Conservation (phyloP, 2,329 filamentous ascomycete species). For the Microsporum canis region DNA sequence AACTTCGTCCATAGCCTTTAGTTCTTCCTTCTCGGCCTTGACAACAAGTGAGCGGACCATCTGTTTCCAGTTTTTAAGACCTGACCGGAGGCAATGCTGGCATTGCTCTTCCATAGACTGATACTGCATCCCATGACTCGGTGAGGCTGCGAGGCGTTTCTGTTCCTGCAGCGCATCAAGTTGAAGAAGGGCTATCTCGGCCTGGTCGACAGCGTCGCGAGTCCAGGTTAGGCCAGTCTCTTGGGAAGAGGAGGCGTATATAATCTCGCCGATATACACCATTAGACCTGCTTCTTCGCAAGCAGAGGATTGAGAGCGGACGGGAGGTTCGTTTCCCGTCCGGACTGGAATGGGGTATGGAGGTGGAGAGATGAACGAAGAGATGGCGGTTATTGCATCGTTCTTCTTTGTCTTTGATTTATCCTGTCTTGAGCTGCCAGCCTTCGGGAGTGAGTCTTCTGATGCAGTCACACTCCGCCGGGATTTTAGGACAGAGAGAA, state of each 20-base stretch:
- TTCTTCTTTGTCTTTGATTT: slow-evolving; percentile 10
- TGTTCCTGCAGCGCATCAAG: slow-evolving; percentile 21
- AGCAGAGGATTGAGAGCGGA: slow-evolving; percentile 51
- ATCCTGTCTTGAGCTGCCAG: slow-evolving; percentile 16
- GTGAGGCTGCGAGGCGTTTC: not conserved
- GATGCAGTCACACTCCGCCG: slow-evolving; percentile 48
- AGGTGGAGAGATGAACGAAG: slow-evolving; percentile 41
- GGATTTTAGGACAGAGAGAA: slow-evolving; percentile 72
- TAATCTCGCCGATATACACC: slow-evolving; percentile 86
- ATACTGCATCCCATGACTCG: slow-evolving; percentile 16
- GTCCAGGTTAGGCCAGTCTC: slow-evolving; percentile 81
- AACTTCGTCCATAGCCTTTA: slow-evolving; percentile 25
- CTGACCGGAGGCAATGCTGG: slow-evolving; percentile 63
- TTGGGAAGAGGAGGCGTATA: slow-evolving; percentile 57
- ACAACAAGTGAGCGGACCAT: slow-evolving; percentile 62
- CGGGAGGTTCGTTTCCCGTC: slow-evolving; percentile 57
- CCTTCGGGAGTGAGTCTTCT: slow-evolving; percentile 17
- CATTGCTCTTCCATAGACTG: slow-evolving; percentile 50
- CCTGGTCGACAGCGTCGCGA: slow-evolving; percentile 69
- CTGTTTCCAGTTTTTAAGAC: slow-evolving; percentile 67
- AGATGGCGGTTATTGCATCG: slow-evolving; percentile 30
- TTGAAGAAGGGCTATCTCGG: slow-evolving; percentile 51
- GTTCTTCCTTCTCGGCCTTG: slow-evolving; percentile 27
- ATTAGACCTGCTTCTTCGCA: slow-evolving; percentile 81
- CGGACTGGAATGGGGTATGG: slow-evolving; percentile 59